Conservation (phyloP, 345 rosid species). For the Brassica juncea region DNA sequence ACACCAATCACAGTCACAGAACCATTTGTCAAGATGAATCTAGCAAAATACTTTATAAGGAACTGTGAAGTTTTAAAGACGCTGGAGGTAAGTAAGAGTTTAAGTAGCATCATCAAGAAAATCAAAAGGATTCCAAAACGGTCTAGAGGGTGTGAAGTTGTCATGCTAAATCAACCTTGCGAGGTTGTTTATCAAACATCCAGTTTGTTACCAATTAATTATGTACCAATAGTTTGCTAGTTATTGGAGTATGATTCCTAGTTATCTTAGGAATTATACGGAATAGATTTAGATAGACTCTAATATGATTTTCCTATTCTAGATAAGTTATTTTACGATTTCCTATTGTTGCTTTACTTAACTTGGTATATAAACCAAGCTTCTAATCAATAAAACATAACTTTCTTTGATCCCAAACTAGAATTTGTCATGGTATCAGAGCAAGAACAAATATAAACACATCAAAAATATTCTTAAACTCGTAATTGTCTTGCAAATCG, state of each 20-base stretch:
- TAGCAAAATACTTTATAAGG: background rate
- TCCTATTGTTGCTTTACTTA: background rate
- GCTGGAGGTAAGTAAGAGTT: background rate
- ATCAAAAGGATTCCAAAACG: background rate
- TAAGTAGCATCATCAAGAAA: background rate
- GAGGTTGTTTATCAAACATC: background rate
- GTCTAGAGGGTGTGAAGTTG: background rate
- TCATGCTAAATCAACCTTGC: background rate
- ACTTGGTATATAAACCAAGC: background rate
- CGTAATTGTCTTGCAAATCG: too few species aligned
- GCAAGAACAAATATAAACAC: too few species aligned
- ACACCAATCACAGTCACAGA: background rate
- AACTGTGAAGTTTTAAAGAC: background rate
- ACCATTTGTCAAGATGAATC: background rate
- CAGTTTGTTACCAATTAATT: background rate
- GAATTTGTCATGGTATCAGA: background rate
- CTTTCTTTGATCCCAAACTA: background rate
- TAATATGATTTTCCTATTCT: background rate
- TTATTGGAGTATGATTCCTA: background rate
- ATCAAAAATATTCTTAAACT: too few species aligned
- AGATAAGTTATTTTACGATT: background rate
- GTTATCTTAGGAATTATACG: too few species aligned
- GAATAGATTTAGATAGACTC: background rate
- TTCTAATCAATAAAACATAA: background rate
- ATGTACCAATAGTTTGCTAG: background rate